These are phyloP conservation scores for Lotus japonicus DNA, from an alignment of 306 rosid genomes.

Conservation along the genomic window DNA sequence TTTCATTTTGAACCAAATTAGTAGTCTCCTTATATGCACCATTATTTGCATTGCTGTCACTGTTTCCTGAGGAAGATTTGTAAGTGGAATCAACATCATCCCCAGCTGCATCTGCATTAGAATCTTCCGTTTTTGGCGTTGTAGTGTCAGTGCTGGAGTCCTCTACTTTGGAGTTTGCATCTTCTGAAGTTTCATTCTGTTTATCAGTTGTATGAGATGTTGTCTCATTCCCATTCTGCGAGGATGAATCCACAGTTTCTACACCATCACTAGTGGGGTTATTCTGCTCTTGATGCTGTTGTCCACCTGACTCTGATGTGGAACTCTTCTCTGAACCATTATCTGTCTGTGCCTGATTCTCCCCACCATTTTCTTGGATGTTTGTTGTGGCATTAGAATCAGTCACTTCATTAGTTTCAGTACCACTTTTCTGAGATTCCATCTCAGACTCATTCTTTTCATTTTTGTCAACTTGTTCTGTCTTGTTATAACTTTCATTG, in stretches of 20 bases:
- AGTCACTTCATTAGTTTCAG: slow-evolving; percentile 29
- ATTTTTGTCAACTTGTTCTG: slow-evolving; percentile 39
- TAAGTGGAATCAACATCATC: slow-evolving; percentile 36
- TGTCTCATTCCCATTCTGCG: slow-evolving; percentile 21
- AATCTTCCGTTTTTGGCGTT: background rate
- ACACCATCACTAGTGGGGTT: slow-evolving; percentile 7
- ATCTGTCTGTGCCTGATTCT: slow-evolving; percentile 28
- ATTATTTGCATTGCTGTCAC: slow-evolving; percentile 23
- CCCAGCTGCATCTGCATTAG: slow-evolving; percentile 21
- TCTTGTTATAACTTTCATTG: slow-evolving; percentile 34
- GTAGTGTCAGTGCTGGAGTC: slow-evolving; percentile 32
- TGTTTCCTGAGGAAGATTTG: slow-evolving; percentile 24
- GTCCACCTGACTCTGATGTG: slow-evolving; percentile 15
- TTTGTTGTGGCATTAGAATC: slow-evolving; percentile 24
- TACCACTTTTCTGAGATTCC: slow-evolving; percentile 34
- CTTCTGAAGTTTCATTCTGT: slow-evolving; percentile 30
- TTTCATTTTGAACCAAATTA: slow-evolving; percentile 24
- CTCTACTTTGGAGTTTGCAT: slow-evolving; percentile 32
- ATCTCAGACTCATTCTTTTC: slow-evolving; percentile 39
- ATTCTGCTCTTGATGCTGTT: slow-evolving; percentile 26
- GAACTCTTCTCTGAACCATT: slow-evolving; percentile 31
- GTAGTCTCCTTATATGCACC: slow-evolving; percentile 36
- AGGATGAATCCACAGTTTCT: slow-evolving; percentile 14
- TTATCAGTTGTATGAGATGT: slow-evolving; percentile 22
- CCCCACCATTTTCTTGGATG: slow-evolving; percentile 29